Evolutionary conservation across 768 basidiomycete genomes (phyloP).

Genomic region (Tulasnella sp.): DNA sequence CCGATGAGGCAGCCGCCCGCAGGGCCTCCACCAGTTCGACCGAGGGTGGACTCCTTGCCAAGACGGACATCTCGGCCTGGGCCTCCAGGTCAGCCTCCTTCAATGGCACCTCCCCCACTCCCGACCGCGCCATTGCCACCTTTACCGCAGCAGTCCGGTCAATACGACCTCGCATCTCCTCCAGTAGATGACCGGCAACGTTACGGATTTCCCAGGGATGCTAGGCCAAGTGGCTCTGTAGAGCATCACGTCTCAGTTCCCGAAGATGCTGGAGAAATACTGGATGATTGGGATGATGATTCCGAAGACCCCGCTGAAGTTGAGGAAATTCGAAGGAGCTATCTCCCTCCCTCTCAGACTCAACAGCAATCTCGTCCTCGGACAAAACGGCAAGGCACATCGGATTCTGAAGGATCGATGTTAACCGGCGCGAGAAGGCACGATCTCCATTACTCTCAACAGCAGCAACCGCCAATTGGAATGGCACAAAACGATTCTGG

Average conservation of each 20-base stretch:
- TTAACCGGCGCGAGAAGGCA: conserved; percentile 6
- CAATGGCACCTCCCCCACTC: conserved; percentile 2
- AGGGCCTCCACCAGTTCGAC: conserved; percentile 27
- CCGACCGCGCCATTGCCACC: conserved; percentile 2
- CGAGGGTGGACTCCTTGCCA: conserved; percentile 21
- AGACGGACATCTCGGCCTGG: conserved; percentile 22
- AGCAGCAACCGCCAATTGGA: not conserved
- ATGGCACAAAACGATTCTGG: not conserved
- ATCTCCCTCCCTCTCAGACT: not conserved
- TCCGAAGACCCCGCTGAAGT: conserved; percentile 7
- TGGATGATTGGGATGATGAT: conserved; percentile 26
- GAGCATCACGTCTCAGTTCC: conserved; percentile 3
- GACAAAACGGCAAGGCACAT: not conserved
- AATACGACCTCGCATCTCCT: conserved; percentile 11
- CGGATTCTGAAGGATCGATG: conserved; percentile 20
- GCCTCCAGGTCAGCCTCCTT: conserved; percentile 15
- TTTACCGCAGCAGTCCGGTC: not conserved
- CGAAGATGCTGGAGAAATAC: not conserved
- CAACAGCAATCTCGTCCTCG: conserved; percentile 15
- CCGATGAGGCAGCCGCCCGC: conserved; percentile 26
- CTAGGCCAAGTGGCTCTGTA: not conserved
- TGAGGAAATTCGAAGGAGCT: conserved; percentile 19
- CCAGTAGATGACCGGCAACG: not conserved
- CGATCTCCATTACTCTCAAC: not conserved
- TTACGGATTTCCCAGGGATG: conserved; percentile 8